Base-by-base conservation (phyloP, 148 eudicot species). In the Arctostaphylos glauca region DNA sequence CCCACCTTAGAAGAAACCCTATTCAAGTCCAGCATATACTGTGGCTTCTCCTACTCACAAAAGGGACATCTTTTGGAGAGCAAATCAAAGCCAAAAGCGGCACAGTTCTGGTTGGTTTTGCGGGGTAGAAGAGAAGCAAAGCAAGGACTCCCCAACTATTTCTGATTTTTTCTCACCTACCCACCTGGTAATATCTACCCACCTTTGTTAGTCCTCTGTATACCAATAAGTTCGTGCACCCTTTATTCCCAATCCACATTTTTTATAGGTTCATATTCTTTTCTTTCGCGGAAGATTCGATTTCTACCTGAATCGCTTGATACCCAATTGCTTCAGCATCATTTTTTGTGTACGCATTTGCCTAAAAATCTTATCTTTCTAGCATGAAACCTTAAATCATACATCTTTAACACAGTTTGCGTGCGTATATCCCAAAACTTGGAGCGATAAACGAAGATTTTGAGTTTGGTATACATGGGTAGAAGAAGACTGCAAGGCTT, bases 401-500 rank as follows among this genome's bases (percentile, higher is more conserved):
- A 48, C 48, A 25, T 73, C 46, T 13, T 54, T 10, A 53, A 5
- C 48, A 14, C 1, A 16, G 8, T 5, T 12, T 58, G 12, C 4
- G n/a, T 55, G 82, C 48, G 31, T 59, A 3, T 52, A 46, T 62
- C 67, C 2, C 6, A 53, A 38, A 78, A 68, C 53, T 79, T 71
- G 64, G 47, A 71, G 52, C 75, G 25, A 2, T 15, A 73, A 23
- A 12, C 41, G 58, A 23, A 25, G 56, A 66, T 74, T 41, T n/a
- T 38, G 25, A 83, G 85, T 44, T 85, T 49, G 62, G 15, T 38
- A 80, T 54, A 49, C 10, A 88, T 88, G 90, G 87, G 84, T 19
- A 81, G 31, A 67, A 88, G 73, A 58, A 71, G 84, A 76, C 81
- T 88, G 47, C 81, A 21, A 60, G 58, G 54, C 16, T 49, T 77